Percentiles rank a stretch among this genome's conserved stretches.
These are phyloP conservation scores for Beauveria sp. DNA, from an alignment of 2,329 filamentous ascomycete species.

Conservation along the genomic window DNA sequence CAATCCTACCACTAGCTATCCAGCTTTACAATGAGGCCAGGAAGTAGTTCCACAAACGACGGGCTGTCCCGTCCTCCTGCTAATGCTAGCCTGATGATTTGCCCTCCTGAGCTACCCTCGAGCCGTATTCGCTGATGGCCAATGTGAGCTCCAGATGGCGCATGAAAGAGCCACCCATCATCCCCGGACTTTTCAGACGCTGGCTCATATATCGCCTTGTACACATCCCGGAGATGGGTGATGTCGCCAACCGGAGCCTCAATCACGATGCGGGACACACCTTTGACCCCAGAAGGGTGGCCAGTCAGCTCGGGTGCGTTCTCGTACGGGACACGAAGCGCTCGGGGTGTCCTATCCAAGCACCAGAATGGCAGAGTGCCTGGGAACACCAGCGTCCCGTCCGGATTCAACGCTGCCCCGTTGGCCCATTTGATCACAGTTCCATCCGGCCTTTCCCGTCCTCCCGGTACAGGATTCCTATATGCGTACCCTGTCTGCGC, in stretches of 20 bases:
- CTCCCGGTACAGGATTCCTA: conserved; percentile 40
- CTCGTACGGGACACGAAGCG: conserved; percentile 44
- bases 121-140: conserved; percentile 12
- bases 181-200: background rate
- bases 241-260: conserved; percentile 21
- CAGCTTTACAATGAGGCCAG: conserved; percentile 14
- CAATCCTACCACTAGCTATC: background rate
- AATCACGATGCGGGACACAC: conserved; percentile 39
- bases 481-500: conserved; percentile 35
- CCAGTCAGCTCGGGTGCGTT: conserved; percentile 19
- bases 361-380: conserved; percentile 58
- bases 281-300: conserved; percentile 45
- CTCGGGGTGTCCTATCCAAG: conserved; percentile 51
- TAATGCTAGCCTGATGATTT: conserved; percentile 13
- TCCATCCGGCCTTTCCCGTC: conserved; percentile 47
- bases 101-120: background rate
- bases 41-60: conserved; percentile 15
- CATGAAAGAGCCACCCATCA: conserved; percentile 12
- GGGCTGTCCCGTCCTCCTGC: conserved; percentile 12
- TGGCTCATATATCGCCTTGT: conserved; percentile 21
- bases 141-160: conserved; percentile 9
- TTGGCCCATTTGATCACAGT: conserved; percentile 52
- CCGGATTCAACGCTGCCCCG: conserved; percentile 31
- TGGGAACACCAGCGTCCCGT: conserved; percentile 24
- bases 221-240: conserved; percentile 16